Evolutionary conservation across 2,329 filamentous ascomycete genomes (phyloP).

Genomic region (Nemania serpens): DNA sequence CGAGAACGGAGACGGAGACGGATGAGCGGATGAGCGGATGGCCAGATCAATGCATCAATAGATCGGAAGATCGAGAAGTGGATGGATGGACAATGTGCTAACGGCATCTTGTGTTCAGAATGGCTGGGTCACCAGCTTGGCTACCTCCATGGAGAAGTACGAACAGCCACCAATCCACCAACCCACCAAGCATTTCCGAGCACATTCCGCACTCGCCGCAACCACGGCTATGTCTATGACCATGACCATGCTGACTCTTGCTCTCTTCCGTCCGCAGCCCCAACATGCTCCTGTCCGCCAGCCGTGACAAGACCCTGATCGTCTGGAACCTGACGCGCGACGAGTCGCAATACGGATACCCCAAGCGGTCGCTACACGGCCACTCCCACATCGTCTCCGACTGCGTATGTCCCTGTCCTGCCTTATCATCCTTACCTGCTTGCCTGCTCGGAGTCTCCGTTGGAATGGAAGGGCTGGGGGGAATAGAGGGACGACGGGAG

Average conservation of each 20-base stretch:
- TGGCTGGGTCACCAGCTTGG: constrained; percentile 98
- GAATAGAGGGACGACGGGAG: neutral
- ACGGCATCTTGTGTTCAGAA: constrained; percentile 57
- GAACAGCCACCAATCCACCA: constrained; percentile 39
- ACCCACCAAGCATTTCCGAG: constrained; percentile 16
- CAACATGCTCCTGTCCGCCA: constrained; percentile 98
- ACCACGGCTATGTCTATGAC: constrained; percentile 3
- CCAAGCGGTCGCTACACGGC: constrained; percentile 97
- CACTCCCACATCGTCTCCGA: constrained; percentile 99
- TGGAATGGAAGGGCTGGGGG: neutral
- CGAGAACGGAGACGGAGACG: neutral
- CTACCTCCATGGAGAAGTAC: constrained; percentile 98
- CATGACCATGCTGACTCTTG: constrained; percentile 38
- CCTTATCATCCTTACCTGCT: neutral
- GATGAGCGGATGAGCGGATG: neutral
- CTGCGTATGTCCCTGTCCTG: constrained; percentile 74
- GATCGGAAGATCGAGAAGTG: too few relatives aligned
- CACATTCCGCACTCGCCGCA: neutral
- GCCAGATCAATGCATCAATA: too few relatives aligned
- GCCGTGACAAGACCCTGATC: constrained; percentile 98
- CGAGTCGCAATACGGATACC: constrained; percentile 97
- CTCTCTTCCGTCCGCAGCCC: constrained; percentile 60
- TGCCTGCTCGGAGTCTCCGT: neutral
- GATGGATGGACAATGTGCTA: constrained; percentile 3
- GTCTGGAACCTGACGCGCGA: constrained; percentile 99